These are phyloP conservation scores for Aureobasidium musti DNA, from an alignment of 2,329 filamentous ascomycete genomes.

Conservation along the genomic window DNA sequence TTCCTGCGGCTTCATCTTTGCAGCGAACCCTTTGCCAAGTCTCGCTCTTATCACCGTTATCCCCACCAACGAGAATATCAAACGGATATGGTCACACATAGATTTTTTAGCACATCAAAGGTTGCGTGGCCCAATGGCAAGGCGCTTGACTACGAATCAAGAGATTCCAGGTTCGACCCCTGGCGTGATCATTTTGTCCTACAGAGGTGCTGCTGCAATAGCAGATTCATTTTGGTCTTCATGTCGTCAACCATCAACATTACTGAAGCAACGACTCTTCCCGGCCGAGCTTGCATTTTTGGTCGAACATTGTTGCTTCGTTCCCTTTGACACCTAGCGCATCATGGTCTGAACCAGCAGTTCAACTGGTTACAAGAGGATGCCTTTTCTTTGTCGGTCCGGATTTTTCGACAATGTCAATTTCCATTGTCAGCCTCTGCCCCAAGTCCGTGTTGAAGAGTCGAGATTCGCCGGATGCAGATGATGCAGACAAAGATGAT, in stretches of 20 bases:
- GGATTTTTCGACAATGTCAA: not conserved
- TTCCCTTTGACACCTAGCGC: not conserved
- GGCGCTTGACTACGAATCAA: slow-evolving; percentile 57
- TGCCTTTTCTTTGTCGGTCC: not conserved
- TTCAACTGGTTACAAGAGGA: not conserved
- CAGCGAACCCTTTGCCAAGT: slow-evolving; percentile 7
- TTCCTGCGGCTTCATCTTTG: slow-evolving; percentile 26
- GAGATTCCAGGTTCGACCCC: slow-evolving; percentile 31
- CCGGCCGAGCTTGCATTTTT: too few relatives aligned
- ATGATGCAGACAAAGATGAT: not conserved
- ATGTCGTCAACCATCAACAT: too few relatives aligned
- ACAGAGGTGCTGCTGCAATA: too few relatives aligned
- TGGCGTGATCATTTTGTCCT: slow-evolving; percentile 27
- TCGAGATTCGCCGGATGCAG: not conserved
- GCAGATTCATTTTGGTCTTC: not conserved
- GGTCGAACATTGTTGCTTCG: too few relatives aligned
- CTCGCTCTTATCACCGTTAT: not conserved
- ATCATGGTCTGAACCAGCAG: not conserved
- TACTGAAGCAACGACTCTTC: too few relatives aligned
- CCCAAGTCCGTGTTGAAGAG: not conserved
- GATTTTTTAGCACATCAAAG: not conserved
- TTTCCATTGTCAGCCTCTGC: not conserved
- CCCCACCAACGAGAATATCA: too few relatives aligned
- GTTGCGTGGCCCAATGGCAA: slow-evolving; percentile 57
- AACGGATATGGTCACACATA: not conserved